phyloP scores from a whole-genome alignment of 805 yeast species.

The Candida hungchunana region DNA sequence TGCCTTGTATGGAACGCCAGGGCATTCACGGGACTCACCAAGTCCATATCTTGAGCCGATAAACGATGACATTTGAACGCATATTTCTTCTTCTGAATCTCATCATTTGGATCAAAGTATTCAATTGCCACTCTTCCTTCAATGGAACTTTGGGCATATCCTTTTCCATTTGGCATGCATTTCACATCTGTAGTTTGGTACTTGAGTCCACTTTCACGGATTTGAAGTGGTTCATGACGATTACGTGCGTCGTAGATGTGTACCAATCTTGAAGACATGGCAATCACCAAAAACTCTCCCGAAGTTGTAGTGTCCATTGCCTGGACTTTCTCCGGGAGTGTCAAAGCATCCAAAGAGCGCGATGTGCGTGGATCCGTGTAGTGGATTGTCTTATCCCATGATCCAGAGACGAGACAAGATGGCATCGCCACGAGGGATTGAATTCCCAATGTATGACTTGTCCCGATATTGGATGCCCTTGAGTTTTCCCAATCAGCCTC shows the following conservation, averaged over 20 bases:
- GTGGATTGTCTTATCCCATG: slow-evolving; percentile 46
- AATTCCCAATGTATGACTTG: slow-evolving; percentile 38
- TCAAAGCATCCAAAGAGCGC: slow-evolving; percentile 10
- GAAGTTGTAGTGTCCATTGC: slow-evolving; percentile 53
- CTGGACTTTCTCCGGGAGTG: slow-evolving; percentile 47
- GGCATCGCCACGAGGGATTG: slow-evolving; percentile 23
- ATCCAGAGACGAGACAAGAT: slow-evolving; percentile 44
- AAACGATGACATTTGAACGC: slow-evolving; percentile 81
- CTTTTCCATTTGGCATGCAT: slow-evolving; percentile 51
- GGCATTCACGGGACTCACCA: slow-evolving; percentile 74
- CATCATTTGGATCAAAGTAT: slow-evolving; percentile 48
- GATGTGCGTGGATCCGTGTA: slow-evolving; percentile 9
- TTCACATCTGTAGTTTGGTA: slow-evolving; percentile 58
- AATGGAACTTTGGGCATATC: slow-evolving; percentile 66
- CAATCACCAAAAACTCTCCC: slow-evolving; percentile 41
- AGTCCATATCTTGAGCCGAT: slow-evolving; percentile 40
- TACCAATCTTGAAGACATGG: slow-evolving; percentile 47
- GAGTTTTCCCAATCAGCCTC: slow-evolving; percentile 48
- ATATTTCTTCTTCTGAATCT: slow-evolving; percentile 43
- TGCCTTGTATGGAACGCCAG: slow-evolving; percentile 71
- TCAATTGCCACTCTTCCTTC: slow-evolving; percentile 82
- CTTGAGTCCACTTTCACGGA: slow-evolving; percentile 60
- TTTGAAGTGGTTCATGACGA: slow-evolving; percentile 39
- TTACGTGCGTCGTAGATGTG: slow-evolving; percentile 55
- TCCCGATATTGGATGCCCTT: slow-evolving; percentile 29